Evolutionary conservation across 2,329 filamentous ascomycete genomes (phyloP), one percentile per base, ranked within the genome.

Genomic region (Paraconiothyrium sp.): DNA sequence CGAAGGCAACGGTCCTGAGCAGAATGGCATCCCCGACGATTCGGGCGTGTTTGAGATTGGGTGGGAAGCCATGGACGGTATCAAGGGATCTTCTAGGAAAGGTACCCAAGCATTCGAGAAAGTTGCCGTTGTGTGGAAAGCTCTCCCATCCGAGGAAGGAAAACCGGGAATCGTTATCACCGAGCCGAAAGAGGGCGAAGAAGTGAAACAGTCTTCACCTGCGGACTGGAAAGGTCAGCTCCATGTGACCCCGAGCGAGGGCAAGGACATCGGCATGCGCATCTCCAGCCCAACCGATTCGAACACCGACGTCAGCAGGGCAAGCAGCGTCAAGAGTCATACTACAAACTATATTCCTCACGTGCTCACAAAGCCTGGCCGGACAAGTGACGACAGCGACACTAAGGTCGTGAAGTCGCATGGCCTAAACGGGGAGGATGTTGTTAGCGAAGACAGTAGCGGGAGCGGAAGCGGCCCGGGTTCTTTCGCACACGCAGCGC

Each of bases 11-110:
- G 91, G 91, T 0, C 89, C 90, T 0, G 91, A 93, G 72, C 84
- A 89, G 46, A 78, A 82, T 32, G 92, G 91, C 27, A 80, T 83
- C 16, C 84, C 92, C 0, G 85, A 91, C 52, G 85, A 89, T 47
- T 91, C 86, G 10, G 94, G 90, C 10, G 84, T 91, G 7, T 92
- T 91, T 73, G 87, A 89, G 63, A 88, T 89, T 30, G 85, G 87
- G n/a, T 92, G 89, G 88, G 88, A 91, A 20, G 85, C 84, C 22
- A 92, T 99, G 88, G 95, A 99, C 69, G 95, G 95, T 3, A 94
- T 99, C 78, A 97, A 97, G 77, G 95, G 95, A 0, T 94, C 91
- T 4, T 88, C 85, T 24, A 86, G 89, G 35, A 97, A 97, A 76
- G 95, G 95, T 0, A 90, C 90, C 0, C 85, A 90, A 47, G 92